Base-by-base conservation (phyloP, 805 yeast genomes). In the Spathaspora passalidarum region DNA sequence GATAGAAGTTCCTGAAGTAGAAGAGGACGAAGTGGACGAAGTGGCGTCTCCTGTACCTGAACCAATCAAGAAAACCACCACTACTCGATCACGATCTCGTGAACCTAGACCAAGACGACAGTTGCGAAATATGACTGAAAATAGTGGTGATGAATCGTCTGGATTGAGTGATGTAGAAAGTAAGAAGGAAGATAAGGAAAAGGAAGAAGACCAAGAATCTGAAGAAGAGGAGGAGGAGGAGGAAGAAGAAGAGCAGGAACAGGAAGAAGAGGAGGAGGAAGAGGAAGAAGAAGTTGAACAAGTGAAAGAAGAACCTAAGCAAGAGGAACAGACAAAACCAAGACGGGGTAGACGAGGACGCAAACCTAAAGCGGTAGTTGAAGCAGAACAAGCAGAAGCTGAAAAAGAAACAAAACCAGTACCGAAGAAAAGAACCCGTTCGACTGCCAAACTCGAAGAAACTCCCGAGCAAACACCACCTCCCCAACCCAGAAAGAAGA, bases 231-330 rank as follows among this genome's bases (percentile, higher is more conserved):
- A 51, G 19, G 43, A 47, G 22, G 48, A 35, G 10, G 43, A 40
- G 26, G 43, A 45, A n/a, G 49, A 46, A 14, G 40, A 21, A 11
- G 35, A 40, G 20, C 43, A 45, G 32, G 44, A 38, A 19, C 45
- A 42, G 9, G 32, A 43, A 17, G 46, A 40, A 5, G 38, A 41
- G 25, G 21, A 41, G 29, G 49, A 43, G 5, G 56, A 45, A 13
- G 51, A 48, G 16, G 50, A 50, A 9, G 57, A 66, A n/a, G 59
- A 55, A 45, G 52, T 13, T 10, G 9, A 36, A 20, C 51, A 59
- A 17, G 34, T 4, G 2, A 11, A 25, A 19, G 32, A 39, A 29
- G 26, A 20, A 22, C 10, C 21, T 38, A 29, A 44, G 21, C 36
- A 38, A n/a, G 35, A 18, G 8, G 45, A 41, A 20, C 32, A 37